Conservation (phyloP, 179 eudicot species). For the Silene noctiflora region DNA sequence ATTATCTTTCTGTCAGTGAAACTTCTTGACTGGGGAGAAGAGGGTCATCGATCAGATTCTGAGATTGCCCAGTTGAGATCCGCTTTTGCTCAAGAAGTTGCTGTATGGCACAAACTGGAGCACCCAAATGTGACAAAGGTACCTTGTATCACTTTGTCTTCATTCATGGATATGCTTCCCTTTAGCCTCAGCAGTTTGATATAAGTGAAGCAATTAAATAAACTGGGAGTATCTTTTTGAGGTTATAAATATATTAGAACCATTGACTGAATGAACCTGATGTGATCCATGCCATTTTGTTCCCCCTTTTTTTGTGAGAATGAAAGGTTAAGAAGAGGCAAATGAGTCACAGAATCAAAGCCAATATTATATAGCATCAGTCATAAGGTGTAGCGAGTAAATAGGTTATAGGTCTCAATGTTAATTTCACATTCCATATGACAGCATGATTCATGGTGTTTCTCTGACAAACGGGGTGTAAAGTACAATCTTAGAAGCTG, state of each 20-base stretch:
- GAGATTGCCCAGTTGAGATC: constrained; percentile 36
- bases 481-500: background rate
- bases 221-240: background rate
- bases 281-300: background rate
- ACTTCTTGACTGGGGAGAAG: constrained; percentile 44
- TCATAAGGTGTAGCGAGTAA: background rate
- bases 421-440: background rate
- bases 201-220: background rate
- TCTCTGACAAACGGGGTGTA: background rate
- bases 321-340: background rate
- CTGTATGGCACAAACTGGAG: constrained; percentile 41
- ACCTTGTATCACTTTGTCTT: constrained; percentile 19
- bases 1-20: constrained; percentile 30
- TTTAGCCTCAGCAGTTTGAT: background rate
- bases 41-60: constrained; percentile 38
- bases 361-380: background rate
- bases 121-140: constrained; percentile 43
- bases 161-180: background rate
- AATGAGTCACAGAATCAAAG: background rate
- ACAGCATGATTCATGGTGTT: background rate
- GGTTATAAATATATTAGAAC: background rate
- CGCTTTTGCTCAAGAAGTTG: constrained; percentile 40
- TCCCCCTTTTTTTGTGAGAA: background rate
- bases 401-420: background rate
- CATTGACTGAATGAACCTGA: background rate